Conservation (phyloP, 768 basidiomycete genomes). For the Boletus rufocinnamomeus region DNA sequence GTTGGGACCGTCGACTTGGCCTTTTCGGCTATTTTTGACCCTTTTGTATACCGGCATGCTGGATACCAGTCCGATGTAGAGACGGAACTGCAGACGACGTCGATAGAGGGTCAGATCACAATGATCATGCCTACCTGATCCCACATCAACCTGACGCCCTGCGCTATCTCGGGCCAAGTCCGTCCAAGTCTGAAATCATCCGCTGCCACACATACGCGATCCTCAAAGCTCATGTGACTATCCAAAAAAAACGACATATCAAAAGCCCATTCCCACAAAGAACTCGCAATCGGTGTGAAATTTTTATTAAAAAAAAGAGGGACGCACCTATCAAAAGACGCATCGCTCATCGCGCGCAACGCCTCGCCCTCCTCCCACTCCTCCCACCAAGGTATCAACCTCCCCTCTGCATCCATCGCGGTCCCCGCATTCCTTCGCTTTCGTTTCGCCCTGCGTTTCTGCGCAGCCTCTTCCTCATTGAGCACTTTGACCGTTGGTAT, state of each 20-base stretch:
- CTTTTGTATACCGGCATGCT: conserved; percentile 36
- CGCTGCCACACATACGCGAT: conserved; percentile 30
- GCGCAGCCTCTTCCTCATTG: conserved; percentile 24
- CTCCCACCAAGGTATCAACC: conserved; percentile 34
- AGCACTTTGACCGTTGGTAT: conserved; percentile 30
- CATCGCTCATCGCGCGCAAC: conserved; percentile 20
- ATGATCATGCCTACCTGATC: conserved; percentile 27
- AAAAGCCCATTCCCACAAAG: background rate
- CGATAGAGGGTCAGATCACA: background rate
- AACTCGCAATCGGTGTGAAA: background rate
- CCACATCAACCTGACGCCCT: conserved; percentile 33
- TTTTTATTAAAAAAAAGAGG: background rate
- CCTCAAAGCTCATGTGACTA: conserved; percentile 17
- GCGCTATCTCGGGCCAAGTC: conserved; percentile 32
- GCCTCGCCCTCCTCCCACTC: conserved; percentile 35
- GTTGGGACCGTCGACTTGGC: conserved; percentile 30
- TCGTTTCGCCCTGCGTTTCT: conserved; percentile 19
- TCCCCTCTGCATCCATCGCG: conserved; percentile 22
- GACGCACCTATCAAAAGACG: conserved; percentile 32
- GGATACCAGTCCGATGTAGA: conserved; percentile 34
- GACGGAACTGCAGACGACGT: conserved; percentile 29
- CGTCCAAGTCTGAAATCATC: conserved; percentile 36
- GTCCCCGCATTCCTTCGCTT: conserved; percentile 25
- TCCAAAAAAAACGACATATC: background rate
- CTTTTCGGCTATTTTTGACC: conserved; percentile 18